Percentiles rank a stretch among this genome's conserved stretches.
Evolutionary conservation across 2,329 filamentous ascomycete species (phyloP).

Genomic region (Hypomyces rosellus): DNA sequence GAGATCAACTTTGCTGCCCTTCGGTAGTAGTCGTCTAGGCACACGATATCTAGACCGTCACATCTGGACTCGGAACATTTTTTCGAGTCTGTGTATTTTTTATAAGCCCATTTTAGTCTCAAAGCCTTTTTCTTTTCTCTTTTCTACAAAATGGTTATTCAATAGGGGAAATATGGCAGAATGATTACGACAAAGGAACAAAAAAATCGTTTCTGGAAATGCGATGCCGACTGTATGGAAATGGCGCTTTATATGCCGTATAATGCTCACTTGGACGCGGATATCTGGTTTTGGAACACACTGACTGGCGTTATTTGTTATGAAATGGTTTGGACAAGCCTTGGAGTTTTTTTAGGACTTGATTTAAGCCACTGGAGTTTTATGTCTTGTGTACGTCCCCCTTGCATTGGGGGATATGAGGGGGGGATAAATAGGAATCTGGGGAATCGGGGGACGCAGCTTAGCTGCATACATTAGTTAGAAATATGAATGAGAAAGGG

Average conservation of each 20-base stretch:
- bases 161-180: not conserved
- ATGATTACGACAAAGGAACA: not conserved
- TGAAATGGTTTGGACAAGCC: not conserved
- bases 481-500: too few species aligned
- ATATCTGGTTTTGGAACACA: too few species aligned
- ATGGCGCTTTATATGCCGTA: not conserved
- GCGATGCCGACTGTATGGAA: not conserved
- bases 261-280: not conserved
- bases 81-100: too few species aligned
- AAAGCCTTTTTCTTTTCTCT: not conserved
- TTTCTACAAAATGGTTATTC: not conserved
- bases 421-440: too few species aligned
- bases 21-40: slow-evolving; percentile 2
- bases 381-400: not conserved
- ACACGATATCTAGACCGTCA: not conserved
- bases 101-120: not conserved
- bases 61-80: too few species aligned
- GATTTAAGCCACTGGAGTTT: not conserved
- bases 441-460: too few species aligned
- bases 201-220: not conserved
- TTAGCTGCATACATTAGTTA: too few species aligned
- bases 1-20: slow-evolving; percentile 23
- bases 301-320: too few species aligned
- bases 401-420: not conserved
- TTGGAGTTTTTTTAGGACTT: not conserved